Conservation (phyloP, 352 stramenopile genomes). For the Pythium coloratum region DNA sequence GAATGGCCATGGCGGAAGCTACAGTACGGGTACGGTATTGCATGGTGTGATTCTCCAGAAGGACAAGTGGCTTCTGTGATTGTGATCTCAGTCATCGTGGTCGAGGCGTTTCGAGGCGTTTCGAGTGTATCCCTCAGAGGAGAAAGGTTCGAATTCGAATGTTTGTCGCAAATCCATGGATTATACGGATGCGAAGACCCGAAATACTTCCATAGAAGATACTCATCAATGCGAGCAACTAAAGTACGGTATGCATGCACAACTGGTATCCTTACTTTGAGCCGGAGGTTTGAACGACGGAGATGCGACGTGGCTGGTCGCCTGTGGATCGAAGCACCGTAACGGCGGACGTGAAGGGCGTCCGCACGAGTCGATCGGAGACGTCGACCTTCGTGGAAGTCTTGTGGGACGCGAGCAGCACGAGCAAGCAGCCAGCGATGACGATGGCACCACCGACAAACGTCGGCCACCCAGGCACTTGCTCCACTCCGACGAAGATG, state of each 20-base stretch:
- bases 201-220: neutral
- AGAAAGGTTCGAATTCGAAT: constrained; percentile 1
- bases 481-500: constrained; percentile 42
- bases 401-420: constrained; percentile 39
- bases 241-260: too few relatives aligned
- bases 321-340: constrained; percentile 4
- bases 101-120: neutral
- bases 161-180: neutral
- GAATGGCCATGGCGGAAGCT: neutral
- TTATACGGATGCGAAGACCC: neutral
- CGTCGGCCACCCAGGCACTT: constrained; percentile 36
- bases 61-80: too few relatives aligned
- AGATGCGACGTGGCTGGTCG: neutral
- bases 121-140: neutral
- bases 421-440: constrained; percentile 42
- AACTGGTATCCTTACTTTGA: neutral
- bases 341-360: constrained; percentile 16
- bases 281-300: neutral
- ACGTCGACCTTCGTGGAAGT: constrained; percentile 41
- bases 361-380: constrained; percentile 35
- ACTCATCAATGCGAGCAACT: too few relatives aligned
- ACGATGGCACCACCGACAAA: constrained; percentile 42
- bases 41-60: neutral
- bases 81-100: neutral
- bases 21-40: too few relatives aligned